Evolutionary conservation across 1,284 basidiomycete species (phyloP).

Genomic region (Rhizoctonia solani): DNA sequence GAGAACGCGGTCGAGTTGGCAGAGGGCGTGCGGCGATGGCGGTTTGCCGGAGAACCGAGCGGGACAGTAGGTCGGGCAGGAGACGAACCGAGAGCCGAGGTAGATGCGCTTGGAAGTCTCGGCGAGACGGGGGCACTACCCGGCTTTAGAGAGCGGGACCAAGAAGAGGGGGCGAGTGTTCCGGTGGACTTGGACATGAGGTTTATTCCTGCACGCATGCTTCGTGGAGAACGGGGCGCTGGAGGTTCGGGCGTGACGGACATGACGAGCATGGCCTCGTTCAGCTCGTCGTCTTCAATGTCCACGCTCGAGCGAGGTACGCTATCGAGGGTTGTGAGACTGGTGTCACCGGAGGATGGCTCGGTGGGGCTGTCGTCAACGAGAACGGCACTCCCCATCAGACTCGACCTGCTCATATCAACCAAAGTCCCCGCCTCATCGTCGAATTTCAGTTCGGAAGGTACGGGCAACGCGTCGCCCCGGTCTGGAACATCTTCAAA

Average conservation of each 20-base stretch:
- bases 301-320: conserved; percentile 41
- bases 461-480: conserved; percentile 57
- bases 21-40: conserved; percentile 25
- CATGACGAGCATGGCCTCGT: conserved; percentile 76
- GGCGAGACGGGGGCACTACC: too few relatives aligned
- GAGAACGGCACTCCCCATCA: conserved; percentile 1
- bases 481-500: conserved; percentile 77
- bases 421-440: too few relatives aligned
- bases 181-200: conserved; percentile 33
- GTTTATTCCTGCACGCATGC: conserved; percentile 10
- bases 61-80: not conserved
- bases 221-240: conserved; percentile 34
- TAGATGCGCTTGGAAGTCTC: conserved; percentile 40
- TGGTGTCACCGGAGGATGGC: too few relatives aligned
- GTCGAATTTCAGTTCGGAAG: conserved; percentile 28
- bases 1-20: conserved; percentile 25
- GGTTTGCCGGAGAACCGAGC: not conserved
- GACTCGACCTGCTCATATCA: conserved; percentile 5
- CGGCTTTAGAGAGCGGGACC: conserved; percentile 38
- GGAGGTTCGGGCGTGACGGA: conserved; percentile 57
- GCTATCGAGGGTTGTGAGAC: conserved; percentile 43
- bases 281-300: conserved; percentile 68
- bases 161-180: conserved; percentile 37
- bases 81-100: conserved; percentile 35
- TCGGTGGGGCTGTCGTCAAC: not conserved